Evolutionary conservation across 2,329 filamentous ascomycete genomes (phyloP).

Genomic region (Epichloe bromicola): DNA sequence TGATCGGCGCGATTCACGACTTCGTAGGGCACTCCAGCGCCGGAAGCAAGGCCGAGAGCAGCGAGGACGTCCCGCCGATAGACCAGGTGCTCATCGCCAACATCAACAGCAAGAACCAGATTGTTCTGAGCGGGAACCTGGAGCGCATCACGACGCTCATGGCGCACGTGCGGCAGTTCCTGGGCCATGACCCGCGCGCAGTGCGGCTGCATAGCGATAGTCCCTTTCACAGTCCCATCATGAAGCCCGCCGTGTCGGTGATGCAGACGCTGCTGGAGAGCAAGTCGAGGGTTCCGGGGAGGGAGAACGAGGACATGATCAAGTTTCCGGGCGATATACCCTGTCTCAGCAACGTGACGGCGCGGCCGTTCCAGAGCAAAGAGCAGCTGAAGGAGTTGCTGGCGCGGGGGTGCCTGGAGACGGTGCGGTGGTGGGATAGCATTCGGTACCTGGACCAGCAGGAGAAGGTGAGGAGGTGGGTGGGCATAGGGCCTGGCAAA

Average conservation of each 20-base stretch:
- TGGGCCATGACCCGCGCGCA: conserved; percentile 80
- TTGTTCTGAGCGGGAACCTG: conserved; percentile 81
- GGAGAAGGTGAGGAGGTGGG: conserved; percentile 67
- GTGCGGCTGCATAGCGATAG: conserved; percentile 78
- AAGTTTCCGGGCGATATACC: conserved; percentile 63
- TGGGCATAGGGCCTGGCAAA: conserved; percentile 87
- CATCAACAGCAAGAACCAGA: conserved; percentile 92
- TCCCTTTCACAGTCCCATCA: conserved; percentile 84
- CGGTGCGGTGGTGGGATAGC: conserved; percentile 88
- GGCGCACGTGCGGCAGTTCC: conserved; percentile 75
- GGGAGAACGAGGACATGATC: conserved; percentile 49
- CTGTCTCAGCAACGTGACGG: conserved; percentile 79
- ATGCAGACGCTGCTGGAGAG: conserved; percentile 57
- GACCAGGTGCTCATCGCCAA: conserved; percentile 86
- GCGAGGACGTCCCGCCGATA: conserved; percentile 57
- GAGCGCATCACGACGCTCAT: conserved; percentile 69
- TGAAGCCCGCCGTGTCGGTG: conserved; percentile 68
- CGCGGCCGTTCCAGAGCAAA: conserved; percentile 59
- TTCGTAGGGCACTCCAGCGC: conserved; percentile 59
- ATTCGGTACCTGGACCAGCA: conserved; percentile 82
- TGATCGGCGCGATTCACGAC: conserved; percentile 64
- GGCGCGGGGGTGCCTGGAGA: conserved; percentile 75
- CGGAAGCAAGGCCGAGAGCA: conserved; percentile 55
- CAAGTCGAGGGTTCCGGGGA: conserved; percentile 39
- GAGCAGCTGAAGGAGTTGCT: conserved; percentile 68